Evolutionary conservation across 1,139 yeast species (phyloP).

Genomic region (Geotrichum klebahnii): DNA sequence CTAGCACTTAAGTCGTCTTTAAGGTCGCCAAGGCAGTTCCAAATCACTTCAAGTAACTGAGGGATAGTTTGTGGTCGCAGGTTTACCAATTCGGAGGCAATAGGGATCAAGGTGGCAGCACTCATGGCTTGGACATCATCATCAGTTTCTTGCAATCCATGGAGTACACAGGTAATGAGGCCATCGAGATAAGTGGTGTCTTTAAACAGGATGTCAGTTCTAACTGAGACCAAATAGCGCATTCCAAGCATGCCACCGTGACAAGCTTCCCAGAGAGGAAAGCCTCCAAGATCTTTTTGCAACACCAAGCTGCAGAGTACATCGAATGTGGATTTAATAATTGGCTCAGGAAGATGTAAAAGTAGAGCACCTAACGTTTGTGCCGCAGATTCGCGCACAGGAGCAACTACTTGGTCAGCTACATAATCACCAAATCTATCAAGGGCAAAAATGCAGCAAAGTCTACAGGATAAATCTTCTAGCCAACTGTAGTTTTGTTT

Average conservation of each 20-base stretch:
- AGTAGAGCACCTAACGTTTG: constrained; percentile 89
- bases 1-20: constrained; percentile 92
- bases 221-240: constrained; percentile 84
- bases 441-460: constrained; percentile 81
- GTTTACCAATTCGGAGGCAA: constrained; percentile 75
- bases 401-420: constrained; percentile 96
- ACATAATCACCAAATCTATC: constrained; percentile 97
- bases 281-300: constrained; percentile 52
- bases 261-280: constrained; percentile 87
- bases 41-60: constrained; percentile 66
- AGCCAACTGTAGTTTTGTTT: constrained; percentile 62
- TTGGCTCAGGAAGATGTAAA: constrained; percentile 58
- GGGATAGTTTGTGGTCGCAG: constrained; percentile 59
- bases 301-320: constrained; percentile 66
- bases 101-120: constrained; percentile 88
- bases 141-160: constrained; percentile 77
- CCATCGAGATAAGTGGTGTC: constrained; percentile 54
- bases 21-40: constrained; percentile 81
- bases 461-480: constrained; percentile 83
- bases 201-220: constrained; percentile 67
- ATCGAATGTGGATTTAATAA: constrained; percentile 56
- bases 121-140: constrained; percentile 98
- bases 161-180: constrained; percentile 79
- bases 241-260: constrained; percentile 97
- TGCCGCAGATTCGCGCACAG: constrained; percentile 94